Conservation (phyloP, 495 filamentous ascomycete species). For the Penicillium bovifimosum region DNA sequence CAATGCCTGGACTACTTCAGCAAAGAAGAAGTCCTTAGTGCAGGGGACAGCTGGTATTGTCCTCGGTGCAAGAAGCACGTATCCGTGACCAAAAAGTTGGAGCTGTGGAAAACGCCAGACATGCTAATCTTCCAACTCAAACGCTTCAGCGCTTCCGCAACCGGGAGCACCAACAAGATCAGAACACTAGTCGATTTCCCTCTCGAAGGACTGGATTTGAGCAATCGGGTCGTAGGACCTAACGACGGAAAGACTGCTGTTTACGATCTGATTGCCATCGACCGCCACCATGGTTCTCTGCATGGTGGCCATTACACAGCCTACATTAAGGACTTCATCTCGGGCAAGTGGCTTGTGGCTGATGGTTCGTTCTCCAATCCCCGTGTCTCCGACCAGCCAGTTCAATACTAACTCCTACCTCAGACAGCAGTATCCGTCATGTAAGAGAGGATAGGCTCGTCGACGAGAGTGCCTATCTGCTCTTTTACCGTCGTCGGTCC, state of each 20-base stretch:
- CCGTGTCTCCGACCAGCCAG: background rate
- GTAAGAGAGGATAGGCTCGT: conserved; percentile 52
- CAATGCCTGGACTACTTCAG: conserved; percentile 93
- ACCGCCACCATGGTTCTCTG: conserved; percentile 89
- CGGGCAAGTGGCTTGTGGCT: conserved; percentile 84
- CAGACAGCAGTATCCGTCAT: conserved; percentile 65
- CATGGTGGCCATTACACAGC: conserved; percentile 96
- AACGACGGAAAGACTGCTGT: conserved; percentile 72
- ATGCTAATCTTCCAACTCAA: conserved; percentile 94
- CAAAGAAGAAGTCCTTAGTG: conserved; percentile 81
- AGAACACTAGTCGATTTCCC: conserved; percentile 91
- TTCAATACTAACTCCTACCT: conserved; percentile 12
- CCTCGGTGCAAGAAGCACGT: conserved; percentile 90
- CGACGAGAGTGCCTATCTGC: conserved; percentile 81
- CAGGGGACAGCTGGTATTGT: conserved; percentile 95
- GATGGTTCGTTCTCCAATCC: conserved; percentile 59
- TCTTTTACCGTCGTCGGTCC: conserved; percentile 92
- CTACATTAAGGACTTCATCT: conserved; percentile 82
- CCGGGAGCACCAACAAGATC: conserved; percentile 59
- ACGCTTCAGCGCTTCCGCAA: conserved; percentile 57
- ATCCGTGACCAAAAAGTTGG: conserved; percentile 89
- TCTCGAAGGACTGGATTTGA: conserved; percentile 78
- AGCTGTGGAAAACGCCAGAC: conserved; percentile 93
- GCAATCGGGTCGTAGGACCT: conserved; percentile 65
- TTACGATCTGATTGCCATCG: conserved; percentile 91